Base-by-base conservation (phyloP, 345 rosid species). In the Nasturtium officinale region DNA sequence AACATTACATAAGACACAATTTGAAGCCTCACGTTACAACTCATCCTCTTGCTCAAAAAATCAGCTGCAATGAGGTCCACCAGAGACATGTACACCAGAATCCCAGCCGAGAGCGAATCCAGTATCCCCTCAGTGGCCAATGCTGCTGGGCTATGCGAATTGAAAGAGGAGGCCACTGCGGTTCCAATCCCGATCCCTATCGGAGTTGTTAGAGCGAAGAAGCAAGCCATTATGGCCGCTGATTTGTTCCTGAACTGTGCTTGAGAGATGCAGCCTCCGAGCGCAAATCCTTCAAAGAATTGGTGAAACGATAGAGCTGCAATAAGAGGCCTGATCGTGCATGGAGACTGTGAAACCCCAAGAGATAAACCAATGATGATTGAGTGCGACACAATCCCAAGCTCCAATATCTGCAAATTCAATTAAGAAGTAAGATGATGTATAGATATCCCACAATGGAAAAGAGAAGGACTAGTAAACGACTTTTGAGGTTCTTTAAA, bases 51-150 rank as follows among this genome's bases (percentile, higher is more conserved):
- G 53, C 97, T 89, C 0, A 88, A 82, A 68, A 91, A 95, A 79
- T 91, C 97, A 2, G 96, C 96, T 17, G 99, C 99, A 9, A 91
- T 87, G n/a, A 95, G 85, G 72, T 91, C 99, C 26, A 87, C 98
- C 23, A 91, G 83, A 30, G 99, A 93, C 96, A 91, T 95, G 83
- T 91, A 95, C 29, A 90, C 90, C 52, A 88, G 83, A 68, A 95
- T 90, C 17, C 99, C 98, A 2, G 98, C 99, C 0, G 96, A 91
- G 53, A 90, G 45, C 5, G 93, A 89, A 76, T 91, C 97, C 3
- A 95, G 79, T 62, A 90, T 81, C 30, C 99, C 99, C 75, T 95
- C 98, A 0, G 80, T 81, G 30, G 67, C 72, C 20, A 91, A 65
- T 9, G 97, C 98, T 29, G 79, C 87, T 0, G 82, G 73, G 70